Base-by-base conservation (phyloP, 306 rosid species). In the Prinsepia uniflora region DNA sequence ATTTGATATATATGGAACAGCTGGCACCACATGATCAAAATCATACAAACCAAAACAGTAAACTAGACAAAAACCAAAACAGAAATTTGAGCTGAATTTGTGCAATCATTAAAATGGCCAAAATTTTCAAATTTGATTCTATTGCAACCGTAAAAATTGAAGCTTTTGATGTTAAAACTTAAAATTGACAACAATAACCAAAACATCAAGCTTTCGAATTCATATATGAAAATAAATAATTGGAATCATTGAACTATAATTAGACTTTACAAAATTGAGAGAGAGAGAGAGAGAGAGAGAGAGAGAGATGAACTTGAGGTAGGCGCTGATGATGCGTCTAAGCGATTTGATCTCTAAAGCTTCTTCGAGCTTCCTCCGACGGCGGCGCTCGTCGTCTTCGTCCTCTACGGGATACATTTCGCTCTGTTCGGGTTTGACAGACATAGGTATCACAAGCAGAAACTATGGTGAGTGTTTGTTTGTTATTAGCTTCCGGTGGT, bases 261-360 rank as follows among this genome's bases (percentile, higher is more conserved):
- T 17, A 7, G 46, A 53, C 10, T 7, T 34, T 5, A 3, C 4
- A 34, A 72, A 61, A 64, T 50, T 18, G 58, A 50, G 10, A 5
- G 55, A 50, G 43, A 73, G 44, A 18, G 63, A 41, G 13, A 49
- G 61, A 57, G 48, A 5, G 49, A 22, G 24, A 68, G 54, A 55
- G 57, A 19, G 13, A 45, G 62, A 48, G 55, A 11, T 43, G 41
- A 89, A 94, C 98, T 94, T 94, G 85, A 94, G 96, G 55, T 87
- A 90, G 57, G 97, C 98, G 79, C 95, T 83, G 71, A 90, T 58
- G 78, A 94, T 94, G 72, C 98, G 98, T 73, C 91, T 62, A 15
- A 94, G 96, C 42, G 98, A 94, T 74, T 94, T 82, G 72, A 89
- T 78, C 83, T 94, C 98, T 39, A 89, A 96, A 64, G 86, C 92